Evolutionary conservation across 345 rosid species (phyloP).

Genomic region (Schrenkiella parvula): DNA sequence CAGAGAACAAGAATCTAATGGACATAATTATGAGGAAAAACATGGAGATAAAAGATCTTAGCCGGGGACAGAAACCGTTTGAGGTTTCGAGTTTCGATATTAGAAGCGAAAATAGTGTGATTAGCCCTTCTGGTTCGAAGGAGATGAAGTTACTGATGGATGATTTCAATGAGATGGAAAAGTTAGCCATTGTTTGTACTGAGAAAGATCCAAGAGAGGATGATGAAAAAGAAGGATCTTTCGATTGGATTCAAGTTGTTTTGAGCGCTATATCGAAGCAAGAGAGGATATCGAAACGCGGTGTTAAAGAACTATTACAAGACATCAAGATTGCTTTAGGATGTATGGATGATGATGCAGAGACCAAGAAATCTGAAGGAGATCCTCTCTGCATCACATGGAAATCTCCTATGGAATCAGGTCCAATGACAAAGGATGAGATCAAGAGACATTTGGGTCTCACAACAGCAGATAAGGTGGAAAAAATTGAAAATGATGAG

Average conservation of each 20-base stretch:
- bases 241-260: conserved; percentile 94
- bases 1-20: conserved; percentile 72
- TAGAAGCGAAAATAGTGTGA: conserved; percentile 41
- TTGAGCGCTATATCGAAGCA: conserved; percentile 68
- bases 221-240: conserved; percentile 41
- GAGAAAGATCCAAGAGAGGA: conserved; percentile 35
- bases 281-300: conserved; percentile 54
- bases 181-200: conserved; percentile 61
- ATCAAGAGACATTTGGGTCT: conserved; percentile 57
- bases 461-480: conserved; percentile 35
- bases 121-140: conserved; percentile 58
- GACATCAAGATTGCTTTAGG: conserved; percentile 83
- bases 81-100: conserved; percentile 41
- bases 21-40: conserved; percentile 55
- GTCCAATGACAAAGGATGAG: conserved; percentile 50
- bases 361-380: conserved; percentile 7
- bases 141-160: conserved; percentile 63
- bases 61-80: conserved; percentile 46
- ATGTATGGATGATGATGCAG: conserved; percentile 29
- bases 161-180: conserved; percentile 82
- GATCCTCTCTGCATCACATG: conserved; percentile 42
- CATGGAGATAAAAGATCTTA: conserved; percentile 46
- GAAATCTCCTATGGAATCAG: conserved; percentile 37
- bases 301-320: conserved; percentile 54
- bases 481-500: conserved; percentile 38